Percentiles rank a stretch among this genome's conserved stretches.
Conservation (phyloP, 1,284 basidiomycete species). For the Cryptococcus sp. region DNA sequence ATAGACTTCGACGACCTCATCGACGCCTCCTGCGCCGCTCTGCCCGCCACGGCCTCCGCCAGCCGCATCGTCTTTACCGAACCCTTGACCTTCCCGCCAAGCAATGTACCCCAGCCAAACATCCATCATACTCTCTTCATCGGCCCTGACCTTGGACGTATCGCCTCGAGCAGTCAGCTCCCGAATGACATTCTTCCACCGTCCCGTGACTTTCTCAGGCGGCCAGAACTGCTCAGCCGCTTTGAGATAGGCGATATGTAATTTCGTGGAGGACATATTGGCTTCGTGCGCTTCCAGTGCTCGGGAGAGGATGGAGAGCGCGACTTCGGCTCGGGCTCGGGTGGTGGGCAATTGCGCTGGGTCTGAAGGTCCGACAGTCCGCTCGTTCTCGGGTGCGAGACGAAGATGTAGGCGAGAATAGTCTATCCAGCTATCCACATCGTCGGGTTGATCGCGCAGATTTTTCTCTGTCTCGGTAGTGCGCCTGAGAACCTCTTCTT, state of each 20-base stretch:
- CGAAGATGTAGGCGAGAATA: constrained; percentile 45
- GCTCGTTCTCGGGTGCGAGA: constrained; percentile 15
- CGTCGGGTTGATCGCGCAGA: constrained; percentile 29
- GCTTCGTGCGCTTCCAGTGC: constrained; percentile 35
- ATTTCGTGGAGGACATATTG: constrained; percentile 31
- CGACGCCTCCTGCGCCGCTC: constrained; percentile 30
- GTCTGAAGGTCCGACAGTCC: constrained; percentile 8
- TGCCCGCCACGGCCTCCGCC: constrained; percentile 4
- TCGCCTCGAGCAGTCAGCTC: constrained; percentile 22
- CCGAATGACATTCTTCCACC: constrained; percentile 47
- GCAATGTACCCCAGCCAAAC: constrained; percentile 48
- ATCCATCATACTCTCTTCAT: constrained; percentile 36
- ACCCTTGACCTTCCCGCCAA: constrained; percentile 49
- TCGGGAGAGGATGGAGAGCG: constrained; percentile 43
- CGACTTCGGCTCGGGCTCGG: constrained; percentile 45
- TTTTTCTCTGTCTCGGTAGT: constrained; percentile 40
- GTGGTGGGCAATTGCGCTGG: constrained; percentile 17
- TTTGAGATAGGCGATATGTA: constrained; percentile 46
- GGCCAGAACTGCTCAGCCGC: constrained; percentile 45
- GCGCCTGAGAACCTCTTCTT: constrained; percentile 30
- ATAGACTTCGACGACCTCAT: constrained; percentile 48
- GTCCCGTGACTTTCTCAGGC: constrained; percentile 35
- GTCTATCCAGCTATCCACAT: constrained; percentile 43
- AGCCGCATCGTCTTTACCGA: constrained; percentile 27
- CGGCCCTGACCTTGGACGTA: constrained; percentile 9